These are phyloP conservation scores for Phytophthora fragariae DNA, from an alignment of 352 stramenopile genomes.

Conservation along the genomic window DNA sequence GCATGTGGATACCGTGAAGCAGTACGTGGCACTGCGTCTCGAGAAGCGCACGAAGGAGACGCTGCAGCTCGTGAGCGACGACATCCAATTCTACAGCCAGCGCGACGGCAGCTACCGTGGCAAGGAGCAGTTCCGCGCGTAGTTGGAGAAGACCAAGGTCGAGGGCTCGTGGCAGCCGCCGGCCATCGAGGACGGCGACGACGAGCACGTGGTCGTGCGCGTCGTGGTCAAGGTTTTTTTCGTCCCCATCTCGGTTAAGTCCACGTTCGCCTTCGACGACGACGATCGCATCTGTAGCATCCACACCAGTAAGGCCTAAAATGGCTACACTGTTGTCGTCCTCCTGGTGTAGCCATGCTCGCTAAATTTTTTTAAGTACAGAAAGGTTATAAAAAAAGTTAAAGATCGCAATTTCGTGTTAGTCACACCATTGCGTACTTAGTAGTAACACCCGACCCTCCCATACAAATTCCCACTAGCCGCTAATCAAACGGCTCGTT, in stretches of 20 bases:
- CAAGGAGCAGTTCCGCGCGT: slow-evolving; percentile 50
- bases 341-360: slow-evolving; percentile 11
- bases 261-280: slow-evolving; percentile 49
- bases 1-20: slow-evolving; percentile 52
- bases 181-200: slow-evolving; percentile 51
- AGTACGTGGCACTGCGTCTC: slow-evolving; percentile 52
- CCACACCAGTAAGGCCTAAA: slow-evolving; percentile 53
- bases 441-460: background rate
- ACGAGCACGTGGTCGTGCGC: slow-evolving; percentile 56
- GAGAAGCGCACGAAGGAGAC: slow-evolving; percentile 50
- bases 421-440: slow-evolving; percentile 10
- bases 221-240: slow-evolving; percentile 64
- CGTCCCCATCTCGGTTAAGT: slow-evolving; percentile 65
- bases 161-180: slow-evolving; percentile 52
- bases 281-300: slow-evolving; percentile 56
- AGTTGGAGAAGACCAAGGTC: slow-evolving; percentile 64
- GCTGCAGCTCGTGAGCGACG: slow-evolving; percentile 61
- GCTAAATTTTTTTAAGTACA: background rate
- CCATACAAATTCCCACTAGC: slow-evolving; percentile 5
- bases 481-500: background rate
- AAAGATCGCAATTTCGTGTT: background rate
- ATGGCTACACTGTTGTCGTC: background rate
- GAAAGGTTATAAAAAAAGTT: background rate
- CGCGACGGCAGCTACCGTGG: slow-evolving; percentile 55
- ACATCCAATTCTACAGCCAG: slow-evolving; percentile 63